Evolutionary conservation across 495 filamentous ascomycete genomes (phyloP).

Genomic region (Neurospora hispaniola): DNA sequence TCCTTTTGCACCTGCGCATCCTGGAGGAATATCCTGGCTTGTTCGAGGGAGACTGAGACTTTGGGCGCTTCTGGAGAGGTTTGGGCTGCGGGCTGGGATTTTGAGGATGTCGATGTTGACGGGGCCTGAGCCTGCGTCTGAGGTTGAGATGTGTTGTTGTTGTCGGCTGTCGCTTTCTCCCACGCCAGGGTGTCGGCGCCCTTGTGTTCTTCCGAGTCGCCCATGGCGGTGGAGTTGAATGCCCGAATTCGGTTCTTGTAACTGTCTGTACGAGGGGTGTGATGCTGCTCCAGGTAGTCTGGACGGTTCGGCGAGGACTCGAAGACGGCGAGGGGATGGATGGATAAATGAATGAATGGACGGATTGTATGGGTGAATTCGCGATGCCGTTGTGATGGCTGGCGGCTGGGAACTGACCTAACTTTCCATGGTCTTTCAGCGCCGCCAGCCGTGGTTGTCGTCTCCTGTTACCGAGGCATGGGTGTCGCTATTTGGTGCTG

Average conservation of each 20-base stretch:
- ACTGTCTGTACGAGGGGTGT: background rate
- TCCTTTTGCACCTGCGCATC: conserved; percentile 65
- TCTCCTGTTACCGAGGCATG: background rate
- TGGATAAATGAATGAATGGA: background rate
- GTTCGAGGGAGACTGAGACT: conserved; percentile 43
- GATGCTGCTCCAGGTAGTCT: background rate
- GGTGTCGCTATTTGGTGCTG: background rate
- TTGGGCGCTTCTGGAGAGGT: conserved; percentile 13
- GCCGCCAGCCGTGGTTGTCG: background rate
- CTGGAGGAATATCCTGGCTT: conserved; percentile 69
- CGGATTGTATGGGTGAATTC: background rate
- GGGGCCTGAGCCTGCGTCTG: conserved; percentile 1
- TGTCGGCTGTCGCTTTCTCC: background rate
- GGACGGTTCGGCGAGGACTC: background rate
- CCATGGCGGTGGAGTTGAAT: background rate
- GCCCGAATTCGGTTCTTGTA: background rate
- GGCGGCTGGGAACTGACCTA: background rate
- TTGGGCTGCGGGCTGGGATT: background rate
- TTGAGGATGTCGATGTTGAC: background rate
- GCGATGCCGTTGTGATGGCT: background rate
- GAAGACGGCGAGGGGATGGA: background rate
- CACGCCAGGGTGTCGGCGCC: background rate
- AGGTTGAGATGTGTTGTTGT: conserved; percentile 5
- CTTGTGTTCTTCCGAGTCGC: background rate
- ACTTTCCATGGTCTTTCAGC: background rate